phyloP scores from a whole-genome alignment of 257 asterid species.

The Nemophila menziesii region DNA sequence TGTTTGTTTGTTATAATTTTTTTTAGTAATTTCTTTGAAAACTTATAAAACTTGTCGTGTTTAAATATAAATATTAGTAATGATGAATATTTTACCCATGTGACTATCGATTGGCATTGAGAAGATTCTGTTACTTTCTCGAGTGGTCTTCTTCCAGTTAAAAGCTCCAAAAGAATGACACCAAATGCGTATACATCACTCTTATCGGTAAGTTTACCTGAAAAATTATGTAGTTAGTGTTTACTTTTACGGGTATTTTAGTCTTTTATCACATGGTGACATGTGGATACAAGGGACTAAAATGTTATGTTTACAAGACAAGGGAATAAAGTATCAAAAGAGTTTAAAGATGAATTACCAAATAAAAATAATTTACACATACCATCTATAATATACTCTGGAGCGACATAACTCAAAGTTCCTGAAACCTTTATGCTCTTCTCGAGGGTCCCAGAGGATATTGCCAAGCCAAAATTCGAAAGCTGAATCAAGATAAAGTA shows the following conservation, averaged over 20 bases:
- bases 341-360: too few relatives aligned
- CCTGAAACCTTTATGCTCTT: slow-evolving; percentile 71
- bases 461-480: slow-evolving; percentile 86
- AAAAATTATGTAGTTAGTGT: background rate
- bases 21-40: background rate
- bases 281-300: too few relatives aligned
- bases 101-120: slow-evolving; percentile 70
- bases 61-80: background rate
- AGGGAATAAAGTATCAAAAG: too few relatives aligned
- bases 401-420: slow-evolving; percentile 42
- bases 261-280: too few relatives aligned
- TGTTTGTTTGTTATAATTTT: slow-evolving; percentile 16
- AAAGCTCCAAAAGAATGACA: slow-evolving; percentile 79
- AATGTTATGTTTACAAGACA: too few relatives aligned
- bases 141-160: slow-evolving; percentile 74
- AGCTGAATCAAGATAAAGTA: slow-evolving; percentile 35
- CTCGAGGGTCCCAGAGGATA: slow-evolving; percentile 44
- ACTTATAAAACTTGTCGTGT: background rate
- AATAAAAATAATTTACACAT: too few relatives aligned
- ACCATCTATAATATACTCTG: slow-evolving; percentile 5
- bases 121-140: slow-evolving; percentile 57
- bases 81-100: slow-evolving; percentile 57
- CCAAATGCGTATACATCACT: slow-evolving; percentile 94
- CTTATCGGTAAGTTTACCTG: slow-evolving; percentile 90
- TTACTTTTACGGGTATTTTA: too few relatives aligned